phyloP scores from a whole-genome alignment of 2,329 filamentous ascomycete species.

The Neonectria sp. region DNA sequence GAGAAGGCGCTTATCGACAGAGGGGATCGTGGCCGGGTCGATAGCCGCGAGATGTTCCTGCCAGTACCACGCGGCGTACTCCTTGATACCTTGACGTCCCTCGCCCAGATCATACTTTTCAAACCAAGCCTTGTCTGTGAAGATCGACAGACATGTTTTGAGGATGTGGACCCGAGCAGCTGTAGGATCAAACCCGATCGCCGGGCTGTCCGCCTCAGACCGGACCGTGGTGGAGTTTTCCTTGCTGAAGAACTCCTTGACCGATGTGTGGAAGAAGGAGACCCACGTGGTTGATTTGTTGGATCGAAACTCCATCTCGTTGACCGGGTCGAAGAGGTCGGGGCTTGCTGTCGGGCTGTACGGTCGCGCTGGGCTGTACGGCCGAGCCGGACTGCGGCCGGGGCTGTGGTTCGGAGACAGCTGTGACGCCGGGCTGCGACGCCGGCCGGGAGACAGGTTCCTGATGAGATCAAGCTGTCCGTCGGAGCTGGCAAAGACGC shows the following conservation, averaged over 20 bases:
- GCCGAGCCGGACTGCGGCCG: conserved; percentile 22
- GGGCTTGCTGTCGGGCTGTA: conserved; percentile 50
- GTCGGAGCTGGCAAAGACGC: conserved; percentile 33
- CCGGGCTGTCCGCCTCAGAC: conserved; percentile 31
- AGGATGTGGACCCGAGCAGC: conserved; percentile 56
- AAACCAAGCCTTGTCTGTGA: conserved; percentile 53
- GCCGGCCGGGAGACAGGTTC: conserved; percentile 41
- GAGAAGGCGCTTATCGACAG: conserved; percentile 51
- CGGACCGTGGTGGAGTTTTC: conserved; percentile 46
- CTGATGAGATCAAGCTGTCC: conserved; percentile 34
- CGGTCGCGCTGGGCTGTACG: conserved; percentile 34
- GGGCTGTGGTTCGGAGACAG: conserved; percentile 25
- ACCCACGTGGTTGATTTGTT: conserved; percentile 58
- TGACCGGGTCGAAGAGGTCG: conserved; percentile 50
- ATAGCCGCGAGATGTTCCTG: conserved; percentile 58
- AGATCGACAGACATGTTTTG: conserved; percentile 57
- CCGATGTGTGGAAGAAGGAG: conserved; percentile 58
- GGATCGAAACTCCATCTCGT: conserved; percentile 58
- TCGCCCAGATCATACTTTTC: conserved; percentile 45
- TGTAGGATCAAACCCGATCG: conserved; percentile 54
- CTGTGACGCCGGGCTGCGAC: conserved; percentile 6
- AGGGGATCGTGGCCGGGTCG: conserved; percentile 47
- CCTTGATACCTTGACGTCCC: conserved; percentile 51
- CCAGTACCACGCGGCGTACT: conserved; percentile 63
- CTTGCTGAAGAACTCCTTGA: conserved; percentile 57